A percentile compares a stretch with the other conserved stretches of the same genome.
These are phyloP conservation scores for Aegilops sharonensis DNA, from an alignment of 176 grass and related monocot genomes.

Conservation along the genomic window DNA sequence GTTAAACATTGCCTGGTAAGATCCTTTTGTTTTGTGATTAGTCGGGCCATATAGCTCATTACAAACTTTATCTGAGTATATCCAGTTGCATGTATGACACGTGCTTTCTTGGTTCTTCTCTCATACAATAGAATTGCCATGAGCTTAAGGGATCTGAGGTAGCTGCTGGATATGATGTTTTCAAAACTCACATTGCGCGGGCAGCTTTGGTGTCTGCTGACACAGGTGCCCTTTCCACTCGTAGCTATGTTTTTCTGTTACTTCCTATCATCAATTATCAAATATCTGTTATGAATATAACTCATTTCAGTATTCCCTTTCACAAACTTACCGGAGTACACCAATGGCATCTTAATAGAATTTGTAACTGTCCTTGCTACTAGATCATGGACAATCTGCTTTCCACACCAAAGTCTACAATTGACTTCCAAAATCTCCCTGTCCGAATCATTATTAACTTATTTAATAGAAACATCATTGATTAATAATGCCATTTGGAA, in stretches of 20 bases:
- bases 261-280: constrained; percentile 12
- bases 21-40: constrained; percentile 1
- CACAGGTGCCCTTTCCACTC: constrained; percentile 44
- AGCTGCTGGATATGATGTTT: constrained; percentile 62
- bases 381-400: background rate
- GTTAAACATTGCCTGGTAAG: constrained; percentile 55
- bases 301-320: background rate
- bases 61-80: constrained; percentile 10
- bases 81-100: constrained; percentile 21
- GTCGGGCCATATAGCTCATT: background rate
- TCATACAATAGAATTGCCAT: constrained; percentile 53
- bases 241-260: constrained; percentile 14
- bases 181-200: constrained; percentile 48
- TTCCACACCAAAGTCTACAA: background rate
- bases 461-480: background rate
- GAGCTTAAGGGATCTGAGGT: constrained; percentile 57
- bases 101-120: constrained; percentile 31
- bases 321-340: background rate
- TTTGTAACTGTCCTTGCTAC: background rate
- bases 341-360: background rate
- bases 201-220: constrained; percentile 48
- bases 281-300: constrained; percentile 3
- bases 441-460: background rate
- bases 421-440: background rate
- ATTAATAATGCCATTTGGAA: background rate